phyloP scores from a whole-genome alignment of 139 green algal genomes.

The Coccomyxa sp. region DNA sequence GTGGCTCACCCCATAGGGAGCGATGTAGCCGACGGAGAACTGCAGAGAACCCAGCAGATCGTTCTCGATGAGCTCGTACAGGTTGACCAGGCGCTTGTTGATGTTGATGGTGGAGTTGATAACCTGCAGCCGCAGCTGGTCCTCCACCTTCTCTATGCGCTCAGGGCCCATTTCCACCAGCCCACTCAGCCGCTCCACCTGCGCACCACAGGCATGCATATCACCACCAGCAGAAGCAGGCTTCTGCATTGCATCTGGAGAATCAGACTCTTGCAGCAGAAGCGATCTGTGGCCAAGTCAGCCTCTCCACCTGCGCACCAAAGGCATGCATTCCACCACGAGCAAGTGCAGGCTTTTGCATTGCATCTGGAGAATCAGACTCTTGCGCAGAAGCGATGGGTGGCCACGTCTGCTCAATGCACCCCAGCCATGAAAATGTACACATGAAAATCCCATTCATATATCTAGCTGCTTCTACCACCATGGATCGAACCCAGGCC shows the following conservation, averaged over 20 bases:
- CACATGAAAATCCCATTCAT: neutral
- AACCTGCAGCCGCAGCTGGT: constrained; percentile 45
- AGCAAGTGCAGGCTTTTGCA: no score
- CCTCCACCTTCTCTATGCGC: constrained; percentile 13
- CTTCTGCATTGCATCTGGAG: no score
- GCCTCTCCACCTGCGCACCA: constrained; percentile 49
- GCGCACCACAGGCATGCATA: neutral
- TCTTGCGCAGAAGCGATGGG: no score
- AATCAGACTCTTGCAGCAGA: no score
- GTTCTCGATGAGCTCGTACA: constrained; percentile 80
- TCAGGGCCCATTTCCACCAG: constrained; percentile 35
- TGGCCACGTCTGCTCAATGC: neutral
- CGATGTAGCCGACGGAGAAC: constrained; percentile 15
- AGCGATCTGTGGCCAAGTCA: no score
- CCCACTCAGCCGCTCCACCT: constrained; percentile 61
- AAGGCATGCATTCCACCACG: no score
- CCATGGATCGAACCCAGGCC: neutral
- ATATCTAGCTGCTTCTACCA: neutral
- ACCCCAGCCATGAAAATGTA: neutral
- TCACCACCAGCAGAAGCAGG: no score
- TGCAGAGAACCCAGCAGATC: constrained; percentile 48
- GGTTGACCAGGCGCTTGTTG: constrained; percentile 56
- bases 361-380: no score
- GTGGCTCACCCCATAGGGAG: constrained; percentile 32
- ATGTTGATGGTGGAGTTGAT: constrained; percentile 73